Evolutionary conservation across 2,329 filamentous ascomycete genomes (phyloP).

Genomic region (Purpureocillium lavendulum): DNA sequence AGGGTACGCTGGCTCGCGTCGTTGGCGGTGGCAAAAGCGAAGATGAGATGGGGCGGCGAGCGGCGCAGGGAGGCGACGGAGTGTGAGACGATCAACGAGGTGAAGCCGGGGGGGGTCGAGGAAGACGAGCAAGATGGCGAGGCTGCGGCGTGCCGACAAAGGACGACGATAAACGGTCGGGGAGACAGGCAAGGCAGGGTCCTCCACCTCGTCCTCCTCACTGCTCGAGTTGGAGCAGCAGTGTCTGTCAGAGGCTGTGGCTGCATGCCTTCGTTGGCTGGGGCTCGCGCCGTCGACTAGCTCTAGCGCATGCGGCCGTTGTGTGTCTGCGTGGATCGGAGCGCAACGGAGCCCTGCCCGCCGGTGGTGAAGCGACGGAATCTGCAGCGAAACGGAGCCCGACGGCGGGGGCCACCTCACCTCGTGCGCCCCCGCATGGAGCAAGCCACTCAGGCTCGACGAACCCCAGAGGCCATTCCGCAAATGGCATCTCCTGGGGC

Average conservation of each 20-base stretch:
- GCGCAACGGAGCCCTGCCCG: no score
- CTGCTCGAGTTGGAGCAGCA: no score
- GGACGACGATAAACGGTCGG: not conserved
- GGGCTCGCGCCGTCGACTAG: not conserved
- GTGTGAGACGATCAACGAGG: not conserved
- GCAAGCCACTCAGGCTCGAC: not conserved
- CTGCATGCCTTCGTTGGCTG: no score
- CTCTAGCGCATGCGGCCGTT: not conserved
- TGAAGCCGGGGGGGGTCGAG: no score
- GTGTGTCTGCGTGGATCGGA: not conserved
- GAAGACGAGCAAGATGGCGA: not conserved
- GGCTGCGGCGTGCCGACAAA: not conserved
- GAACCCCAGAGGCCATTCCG: not conserved
- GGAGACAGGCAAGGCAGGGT: not conserved
- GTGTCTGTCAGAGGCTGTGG: no score
- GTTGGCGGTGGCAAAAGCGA: no score
- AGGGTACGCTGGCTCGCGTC: no score
- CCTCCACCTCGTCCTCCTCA: no score
- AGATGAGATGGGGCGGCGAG: not conserved
- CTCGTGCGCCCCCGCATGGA: conserved; percentile 1
- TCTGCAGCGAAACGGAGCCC: not conserved
- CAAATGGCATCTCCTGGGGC: not conserved
- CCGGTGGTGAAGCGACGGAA: no score
- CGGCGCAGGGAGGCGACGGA: not conserved
- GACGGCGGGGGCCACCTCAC: not conserved